Percentiles rank a stretch among this genome's conserved stretches.
These are phyloP conservation scores for Colletotrichum trifolii DNA, from an alignment of 2,329 filamentous ascomycete species.

Conservation along the genomic window DNA sequence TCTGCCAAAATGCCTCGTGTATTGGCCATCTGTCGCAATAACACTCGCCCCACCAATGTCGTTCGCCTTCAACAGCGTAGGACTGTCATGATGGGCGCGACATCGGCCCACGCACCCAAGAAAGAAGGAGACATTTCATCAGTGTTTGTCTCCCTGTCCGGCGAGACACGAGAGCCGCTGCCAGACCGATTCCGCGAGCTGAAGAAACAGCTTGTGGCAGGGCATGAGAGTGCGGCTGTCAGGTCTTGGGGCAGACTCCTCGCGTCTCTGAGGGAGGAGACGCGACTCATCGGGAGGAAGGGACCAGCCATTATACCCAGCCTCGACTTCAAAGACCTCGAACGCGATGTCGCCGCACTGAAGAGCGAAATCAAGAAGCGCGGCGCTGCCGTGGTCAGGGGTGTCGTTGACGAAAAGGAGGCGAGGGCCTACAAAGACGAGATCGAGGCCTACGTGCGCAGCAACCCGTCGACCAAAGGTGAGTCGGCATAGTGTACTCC, in stretches of 20 bases:
- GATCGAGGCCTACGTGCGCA: slow-evolving; percentile 71
- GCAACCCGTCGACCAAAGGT: slow-evolving; percentile 71
- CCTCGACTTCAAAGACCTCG: slow-evolving; percentile 59
- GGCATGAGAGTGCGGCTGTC: slow-evolving; percentile 59
- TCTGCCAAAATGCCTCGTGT: too few species aligned
- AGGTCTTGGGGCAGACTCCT: slow-evolving; percentile 63
- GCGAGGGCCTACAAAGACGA: slow-evolving; percentile 74
- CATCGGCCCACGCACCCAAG: slow-evolving; percentile 46
- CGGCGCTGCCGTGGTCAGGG: slow-evolving; percentile 72
- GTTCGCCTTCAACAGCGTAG: slow-evolving; percentile 1
- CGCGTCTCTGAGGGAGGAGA: slow-evolving; percentile 56
- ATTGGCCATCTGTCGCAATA: too few species aligned
- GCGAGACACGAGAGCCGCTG: slow-evolving; percentile 55
- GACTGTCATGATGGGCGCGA: slow-evolving; percentile 28
- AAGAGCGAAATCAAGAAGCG: slow-evolving; percentile 67
- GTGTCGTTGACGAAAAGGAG: slow-evolving; percentile 71
- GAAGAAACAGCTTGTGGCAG: slow-evolving; percentile 63
- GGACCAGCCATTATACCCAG: slow-evolving; percentile 64
- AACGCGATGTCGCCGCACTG: slow-evolving; percentile 48
- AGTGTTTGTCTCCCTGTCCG: slow-evolving; percentile 69
- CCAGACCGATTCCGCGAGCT: slow-evolving; percentile 66
- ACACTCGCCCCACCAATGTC: too few species aligned
- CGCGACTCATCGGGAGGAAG: slow-evolving; percentile 55
- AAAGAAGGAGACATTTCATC: slow-evolving; percentile 72
- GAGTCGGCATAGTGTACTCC: slow-evolving; percentile 16